These are phyloP conservation scores for Epipyxis sp. DNA, from an alignment of 108 stramenopile genomes.

Conservation along the genomic window DNA sequence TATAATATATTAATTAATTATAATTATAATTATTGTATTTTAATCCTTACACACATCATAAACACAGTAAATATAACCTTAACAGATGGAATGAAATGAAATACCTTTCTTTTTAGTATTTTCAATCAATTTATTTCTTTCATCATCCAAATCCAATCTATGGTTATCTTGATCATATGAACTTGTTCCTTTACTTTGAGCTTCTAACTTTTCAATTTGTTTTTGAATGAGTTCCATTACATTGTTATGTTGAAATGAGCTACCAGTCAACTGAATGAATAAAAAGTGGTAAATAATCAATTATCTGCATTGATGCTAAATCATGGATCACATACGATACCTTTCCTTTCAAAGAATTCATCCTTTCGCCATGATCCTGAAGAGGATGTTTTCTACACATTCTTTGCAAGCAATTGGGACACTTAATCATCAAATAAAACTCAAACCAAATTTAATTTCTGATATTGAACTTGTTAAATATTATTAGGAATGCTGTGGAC, in stretches of 20 bases:
- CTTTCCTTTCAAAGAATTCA: not conserved
- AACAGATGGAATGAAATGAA: not conserved
- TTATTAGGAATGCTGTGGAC: too few species aligned
- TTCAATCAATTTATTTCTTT: not conserved
- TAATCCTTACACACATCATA: too few species aligned
- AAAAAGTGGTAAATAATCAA: not conserved
- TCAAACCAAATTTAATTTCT: too few species aligned
- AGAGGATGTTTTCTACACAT: constrained; percentile 29
- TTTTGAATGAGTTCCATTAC: not conserved
- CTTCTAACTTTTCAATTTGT: not conserved
- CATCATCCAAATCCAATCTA: not conserved
- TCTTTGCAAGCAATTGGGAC: constrained; percentile 20
- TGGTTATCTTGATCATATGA: not conserved
- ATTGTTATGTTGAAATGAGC: not conserved
- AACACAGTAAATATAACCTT: too few species aligned
- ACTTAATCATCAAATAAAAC: constrained; percentile 18
- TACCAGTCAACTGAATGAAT: not conserved
- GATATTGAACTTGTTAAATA: too few species aligned
- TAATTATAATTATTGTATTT: too few species aligned
- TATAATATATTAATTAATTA: too few species aligned
- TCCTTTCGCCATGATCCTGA: constrained; percentile 27
- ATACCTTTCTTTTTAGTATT: not conserved
- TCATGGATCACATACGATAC: not conserved
- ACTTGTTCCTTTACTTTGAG: not conserved
- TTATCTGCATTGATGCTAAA: not conserved